These are phyloP conservation scores for Pseudozyma sp. DNA, from an alignment of 1,284 basidiomycete genomes.

Conservation along the genomic window DNA sequence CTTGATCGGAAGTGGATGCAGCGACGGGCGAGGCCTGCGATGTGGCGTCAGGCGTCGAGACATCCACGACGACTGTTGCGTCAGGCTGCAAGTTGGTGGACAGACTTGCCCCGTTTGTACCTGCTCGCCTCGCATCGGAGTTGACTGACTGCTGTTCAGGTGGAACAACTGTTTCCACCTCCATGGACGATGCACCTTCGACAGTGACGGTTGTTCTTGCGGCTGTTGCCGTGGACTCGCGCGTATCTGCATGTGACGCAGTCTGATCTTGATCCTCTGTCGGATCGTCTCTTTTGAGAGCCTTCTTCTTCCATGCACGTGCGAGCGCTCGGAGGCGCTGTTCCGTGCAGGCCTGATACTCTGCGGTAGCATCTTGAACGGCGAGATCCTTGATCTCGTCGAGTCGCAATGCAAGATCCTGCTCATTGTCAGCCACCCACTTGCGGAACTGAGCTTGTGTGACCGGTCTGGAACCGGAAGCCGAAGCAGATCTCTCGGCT, in stretches of 20 bases:
- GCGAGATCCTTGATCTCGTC: conserved; percentile 32
- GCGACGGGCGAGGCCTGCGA: background rate
- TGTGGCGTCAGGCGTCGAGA: background rate
- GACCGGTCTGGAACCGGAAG: conserved; percentile 1
- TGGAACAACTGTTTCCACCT: too few species aligned
- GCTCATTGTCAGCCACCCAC: conserved; percentile 8
- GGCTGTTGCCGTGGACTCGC: background rate
- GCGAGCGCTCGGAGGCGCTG: conserved; percentile 14
- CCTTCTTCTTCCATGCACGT: conserved; percentile 16
- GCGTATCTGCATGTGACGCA: background rate
- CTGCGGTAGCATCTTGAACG: conserved; percentile 25
- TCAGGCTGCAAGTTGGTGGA: background rate
- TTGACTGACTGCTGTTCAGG: too few species aligned
- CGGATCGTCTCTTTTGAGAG: background rate
- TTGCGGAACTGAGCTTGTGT: conserved; percentile 28
- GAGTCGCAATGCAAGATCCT: conserved; percentile 26
- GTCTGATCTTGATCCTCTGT: background rate
- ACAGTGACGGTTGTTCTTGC: background rate
- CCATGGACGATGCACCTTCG: too few species aligned
- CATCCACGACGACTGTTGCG: background rate
- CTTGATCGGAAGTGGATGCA: background rate
- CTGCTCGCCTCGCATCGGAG: too few species aligned
- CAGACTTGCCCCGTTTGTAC: background rate
- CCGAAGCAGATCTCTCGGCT: background rate
- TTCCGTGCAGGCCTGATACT: conserved; percentile 23